A percentile compares a stretch with the other conserved stretches of the same genome.
These are phyloP conservation scores for Leptographium radiaticola DNA, from an alignment of 2,329 filamentous ascomycete species.

Conservation along the genomic window DNA sequence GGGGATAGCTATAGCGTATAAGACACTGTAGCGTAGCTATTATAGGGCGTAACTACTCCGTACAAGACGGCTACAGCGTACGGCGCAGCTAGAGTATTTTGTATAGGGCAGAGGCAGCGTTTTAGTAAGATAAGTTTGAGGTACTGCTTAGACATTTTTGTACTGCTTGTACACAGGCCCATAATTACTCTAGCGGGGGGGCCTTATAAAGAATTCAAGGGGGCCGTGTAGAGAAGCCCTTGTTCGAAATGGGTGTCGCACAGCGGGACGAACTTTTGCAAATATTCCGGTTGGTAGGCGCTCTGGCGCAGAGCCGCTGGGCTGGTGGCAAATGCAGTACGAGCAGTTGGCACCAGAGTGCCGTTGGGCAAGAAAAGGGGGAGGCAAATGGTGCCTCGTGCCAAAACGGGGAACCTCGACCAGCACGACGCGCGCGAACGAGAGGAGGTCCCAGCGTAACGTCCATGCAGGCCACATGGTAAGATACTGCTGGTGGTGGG, in stretches of 20 bases:
- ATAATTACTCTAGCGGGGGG: too few species aligned
- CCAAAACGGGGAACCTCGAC: neutral
- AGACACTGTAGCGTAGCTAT: too few species aligned
- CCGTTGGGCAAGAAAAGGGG: neutral
- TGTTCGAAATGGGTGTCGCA: neutral
- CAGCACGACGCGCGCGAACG: neutral
- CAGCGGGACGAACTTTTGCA: neutral
- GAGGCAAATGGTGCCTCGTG: neutral
- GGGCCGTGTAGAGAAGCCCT: too few species aligned
- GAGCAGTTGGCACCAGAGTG: neutral
- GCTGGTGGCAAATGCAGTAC: neutral
- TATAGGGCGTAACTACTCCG: too few species aligned
- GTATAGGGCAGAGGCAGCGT: too few species aligned
- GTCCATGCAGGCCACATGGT: neutral
- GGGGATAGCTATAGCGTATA: neutral
- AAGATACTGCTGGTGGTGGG: neutral
- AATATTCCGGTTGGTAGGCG: neutral
- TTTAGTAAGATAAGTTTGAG: too few species aligned
- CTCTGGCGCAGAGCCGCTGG: neutral
- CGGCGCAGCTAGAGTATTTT: too few species aligned
- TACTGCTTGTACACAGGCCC: too few species aligned
- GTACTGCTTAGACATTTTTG: too few species aligned
- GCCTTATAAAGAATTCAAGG: too few species aligned
- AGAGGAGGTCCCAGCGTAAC: slow-evolving; percentile 4
- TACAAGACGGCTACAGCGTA: too few species aligned